phyloP scores from a whole-genome alignment of 1,139 yeast species.

The Nakaseomyces glabratus region DNA sequence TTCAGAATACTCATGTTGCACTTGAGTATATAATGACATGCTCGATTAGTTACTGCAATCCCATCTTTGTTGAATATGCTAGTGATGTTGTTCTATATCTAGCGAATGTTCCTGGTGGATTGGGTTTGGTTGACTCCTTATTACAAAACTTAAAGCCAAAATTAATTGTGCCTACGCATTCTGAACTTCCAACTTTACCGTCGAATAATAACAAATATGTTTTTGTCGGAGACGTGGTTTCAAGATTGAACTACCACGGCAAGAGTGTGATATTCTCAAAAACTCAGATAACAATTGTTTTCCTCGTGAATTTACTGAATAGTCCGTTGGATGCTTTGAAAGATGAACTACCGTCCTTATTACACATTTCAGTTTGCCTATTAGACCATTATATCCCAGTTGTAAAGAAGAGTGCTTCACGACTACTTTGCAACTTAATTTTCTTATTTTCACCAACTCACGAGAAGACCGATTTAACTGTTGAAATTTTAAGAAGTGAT shows the following conservation, averaged over 20 bases:
- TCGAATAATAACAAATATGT: conserved; percentile 41
- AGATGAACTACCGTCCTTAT: conserved; percentile 57
- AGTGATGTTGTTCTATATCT: conserved; percentile 75
- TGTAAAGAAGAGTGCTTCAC: conserved; percentile 78
- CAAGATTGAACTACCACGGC: conserved; percentile 47
- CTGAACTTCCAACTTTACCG: conserved; percentile 28
- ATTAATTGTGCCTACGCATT: conserved; percentile 72
- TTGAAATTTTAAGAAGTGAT: conserved; percentile 45
- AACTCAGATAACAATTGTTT: conserved; percentile 79
- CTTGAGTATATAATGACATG: conserved; percentile 60
- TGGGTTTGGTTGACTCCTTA: conserved; percentile 43
- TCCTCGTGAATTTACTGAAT: conserved; percentile 72
- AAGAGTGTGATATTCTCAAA: conserved; percentile 75
- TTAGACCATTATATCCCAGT: conserved; percentile 79
- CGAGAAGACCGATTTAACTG: conserved; percentile 45
- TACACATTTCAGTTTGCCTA: conserved; percentile 74
- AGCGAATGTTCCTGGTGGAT: conserved; percentile 35
- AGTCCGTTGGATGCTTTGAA: conserved; percentile 48
- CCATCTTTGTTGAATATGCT: conserved; percentile 67
- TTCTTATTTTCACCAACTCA: conserved; percentile 54
- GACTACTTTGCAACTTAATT: conserved; percentile 63
- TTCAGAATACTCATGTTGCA: conserved; percentile 62
- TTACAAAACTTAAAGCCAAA: conserved; percentile 69
- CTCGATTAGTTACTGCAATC: conserved; percentile 63
- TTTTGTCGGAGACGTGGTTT: conserved; percentile 64